These are phyloP conservation scores for Termitomyces sp. DNA, from an alignment of 768 basidiomycete genomes.

Conservation along the genomic window DNA sequence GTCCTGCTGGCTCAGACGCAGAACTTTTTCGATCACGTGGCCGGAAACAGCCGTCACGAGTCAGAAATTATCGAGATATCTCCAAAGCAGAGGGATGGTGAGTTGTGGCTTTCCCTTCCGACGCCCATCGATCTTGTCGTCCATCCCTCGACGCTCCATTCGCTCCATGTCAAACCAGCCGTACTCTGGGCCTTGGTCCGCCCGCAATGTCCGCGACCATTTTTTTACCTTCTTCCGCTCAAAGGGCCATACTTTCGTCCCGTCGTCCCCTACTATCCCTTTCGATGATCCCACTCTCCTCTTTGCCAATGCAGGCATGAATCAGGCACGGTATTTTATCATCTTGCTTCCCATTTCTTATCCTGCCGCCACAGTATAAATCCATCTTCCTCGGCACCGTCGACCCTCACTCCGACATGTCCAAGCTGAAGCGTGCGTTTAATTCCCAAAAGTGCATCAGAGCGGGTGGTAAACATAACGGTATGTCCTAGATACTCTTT, in stretches of 20 bases:
- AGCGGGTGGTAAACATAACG: constrained; percentile 98
- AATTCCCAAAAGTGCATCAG: constrained; percentile 99
- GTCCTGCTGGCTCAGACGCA: not conserved
- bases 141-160: constrained; percentile 6
- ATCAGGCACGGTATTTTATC: constrained; percentile 61
- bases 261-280: constrained; percentile 89
- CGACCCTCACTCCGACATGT: constrained; percentile 89
- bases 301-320: constrained; percentile 99
- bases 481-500: constrained; percentile 31
- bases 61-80: constrained; percentile 15
- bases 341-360: not conserved
- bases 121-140: constrained; percentile 22
- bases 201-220: constrained; percentile 78
- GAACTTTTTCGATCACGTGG: constrained; percentile 17
- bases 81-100: constrained; percentile 15
- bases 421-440: constrained; percentile 88
- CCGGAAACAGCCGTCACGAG: constrained; percentile 17
- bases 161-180: constrained; percentile 33
- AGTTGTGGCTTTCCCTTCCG: constrained; percentile 19
- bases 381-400: constrained; percentile 97
- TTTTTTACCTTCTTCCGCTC: constrained; percentile 88
- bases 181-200: constrained; percentile 63
- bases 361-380: constrained; percentile 66
- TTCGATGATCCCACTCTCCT: constrained; percentile 97
- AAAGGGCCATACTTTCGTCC: constrained; percentile 83